Conservation (phyloP, 805 yeast species). For the Pichia membranifaciens region DNA sequence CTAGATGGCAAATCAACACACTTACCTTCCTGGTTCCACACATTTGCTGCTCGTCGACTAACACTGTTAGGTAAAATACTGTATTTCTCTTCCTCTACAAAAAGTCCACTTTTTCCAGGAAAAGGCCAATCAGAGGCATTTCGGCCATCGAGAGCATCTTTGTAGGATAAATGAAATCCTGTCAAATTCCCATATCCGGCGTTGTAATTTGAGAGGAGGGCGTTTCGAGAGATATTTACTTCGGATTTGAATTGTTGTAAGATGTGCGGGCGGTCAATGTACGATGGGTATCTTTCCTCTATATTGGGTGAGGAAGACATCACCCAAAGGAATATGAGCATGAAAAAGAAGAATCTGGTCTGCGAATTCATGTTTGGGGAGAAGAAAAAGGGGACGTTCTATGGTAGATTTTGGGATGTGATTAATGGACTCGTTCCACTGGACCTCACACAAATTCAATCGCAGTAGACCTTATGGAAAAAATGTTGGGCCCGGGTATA, state of each 20-base stretch:
- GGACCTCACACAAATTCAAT: too few relatives aligned
- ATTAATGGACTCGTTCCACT: too few relatives aligned
- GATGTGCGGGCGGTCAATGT: slow-evolving; percentile 20
- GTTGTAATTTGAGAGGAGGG: slow-evolving; percentile 37
- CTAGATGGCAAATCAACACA: slow-evolving; percentile 14
- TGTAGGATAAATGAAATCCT: slow-evolving; percentile 63
- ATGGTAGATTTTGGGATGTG: too few relatives aligned
- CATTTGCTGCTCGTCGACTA: slow-evolving; percentile 38
- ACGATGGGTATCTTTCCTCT: slow-evolving; percentile 26
- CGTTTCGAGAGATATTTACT: slow-evolving; percentile 27
- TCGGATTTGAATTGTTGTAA: slow-evolving; percentile 34
- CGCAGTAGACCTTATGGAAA: too few relatives aligned
- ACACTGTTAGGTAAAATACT: slow-evolving; percentile 58
- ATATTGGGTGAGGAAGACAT: slow-evolving; percentile 36
- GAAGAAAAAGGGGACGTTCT: too few relatives aligned
- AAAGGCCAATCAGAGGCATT: slow-evolving; percentile 54
- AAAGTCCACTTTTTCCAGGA: slow-evolving; percentile 30
- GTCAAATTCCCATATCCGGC: slow-evolving; percentile 66
- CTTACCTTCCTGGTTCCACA: slow-evolving; percentile 45
- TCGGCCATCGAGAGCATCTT: slow-evolving; percentile 44
- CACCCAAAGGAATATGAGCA: slow-evolving; percentile 35
- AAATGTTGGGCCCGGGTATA: too few relatives aligned
- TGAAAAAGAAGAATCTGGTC: slow-evolving; percentile 28
- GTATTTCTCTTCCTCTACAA: slow-evolving; percentile 44
- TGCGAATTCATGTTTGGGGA: slow-evolving; percentile 21